Percentiles rank a stretch among this genome's conserved stretches.
Evolutionary conservation across 495 filamentous ascomycete genomes (phyloP).

Genomic region (Aspergillus indologenus): DNA sequence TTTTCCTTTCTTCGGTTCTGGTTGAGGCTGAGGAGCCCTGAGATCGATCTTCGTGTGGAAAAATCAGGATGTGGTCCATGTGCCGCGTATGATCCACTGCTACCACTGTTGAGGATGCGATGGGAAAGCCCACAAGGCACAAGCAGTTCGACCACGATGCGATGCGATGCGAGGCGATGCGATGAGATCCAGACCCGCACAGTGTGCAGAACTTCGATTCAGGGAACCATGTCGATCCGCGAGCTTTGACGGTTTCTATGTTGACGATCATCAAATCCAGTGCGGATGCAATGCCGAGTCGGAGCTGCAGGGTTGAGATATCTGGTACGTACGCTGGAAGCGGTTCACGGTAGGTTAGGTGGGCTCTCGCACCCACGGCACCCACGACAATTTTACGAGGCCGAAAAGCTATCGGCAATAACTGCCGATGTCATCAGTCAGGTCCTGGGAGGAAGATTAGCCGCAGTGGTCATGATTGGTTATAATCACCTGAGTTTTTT

Average conservation of each 20-base stretch:
- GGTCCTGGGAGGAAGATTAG: neutral
- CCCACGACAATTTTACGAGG: neutral
- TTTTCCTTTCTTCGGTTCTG: too few species aligned
- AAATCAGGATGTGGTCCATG: too few species aligned
- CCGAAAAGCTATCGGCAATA: neutral
- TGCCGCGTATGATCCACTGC: neutral
- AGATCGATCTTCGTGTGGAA: neutral
- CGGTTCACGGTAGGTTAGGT: neutral
- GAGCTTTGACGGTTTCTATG: neutral
- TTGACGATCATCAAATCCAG: neutral
- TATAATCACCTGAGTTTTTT: too few species aligned
- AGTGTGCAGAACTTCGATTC: neutral
- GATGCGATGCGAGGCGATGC: neutral
- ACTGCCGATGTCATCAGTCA: neutral
- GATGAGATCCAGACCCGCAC: neutral
- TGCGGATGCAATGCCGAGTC: neutral
- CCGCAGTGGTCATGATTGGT: neutral
- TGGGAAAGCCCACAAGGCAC: too few species aligned
- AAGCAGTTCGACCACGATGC: neutral
- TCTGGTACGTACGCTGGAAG: neutral
- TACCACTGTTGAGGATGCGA: neutral
- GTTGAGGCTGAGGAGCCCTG: neutral
- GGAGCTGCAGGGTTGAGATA: neutral
- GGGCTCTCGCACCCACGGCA: neutral
- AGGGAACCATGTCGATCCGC: neutral